Conservation (phyloP, 1,284 basidiomycete species). For the Chalciporus piperatoides region DNA sequence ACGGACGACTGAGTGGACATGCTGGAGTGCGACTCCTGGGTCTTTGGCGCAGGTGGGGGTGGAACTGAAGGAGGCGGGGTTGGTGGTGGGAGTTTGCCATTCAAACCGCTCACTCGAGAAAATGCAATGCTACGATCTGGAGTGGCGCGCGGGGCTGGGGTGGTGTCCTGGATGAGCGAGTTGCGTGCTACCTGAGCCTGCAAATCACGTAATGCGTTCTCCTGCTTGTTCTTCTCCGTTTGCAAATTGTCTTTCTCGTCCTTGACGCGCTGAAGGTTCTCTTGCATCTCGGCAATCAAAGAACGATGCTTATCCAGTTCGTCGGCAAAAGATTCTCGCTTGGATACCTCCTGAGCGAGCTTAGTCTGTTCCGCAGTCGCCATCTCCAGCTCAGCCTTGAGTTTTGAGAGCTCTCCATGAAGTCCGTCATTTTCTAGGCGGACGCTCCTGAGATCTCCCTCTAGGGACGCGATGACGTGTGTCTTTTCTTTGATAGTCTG, state of each 20-base stretch:
- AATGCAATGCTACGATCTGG: constrained; percentile 55
- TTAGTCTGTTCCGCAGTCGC: constrained; percentile 56
- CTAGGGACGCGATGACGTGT: constrained; percentile 42
- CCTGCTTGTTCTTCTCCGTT: constrained; percentile 67
- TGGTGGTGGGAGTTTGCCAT: constrained; percentile 80
- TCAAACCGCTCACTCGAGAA: constrained; percentile 54
- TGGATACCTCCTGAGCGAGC: constrained; percentile 68
- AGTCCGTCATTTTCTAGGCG: constrained; percentile 53
- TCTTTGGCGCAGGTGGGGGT: constrained; percentile 75
- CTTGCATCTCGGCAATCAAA: constrained; percentile 69
- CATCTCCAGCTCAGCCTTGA: constrained; percentile 58
- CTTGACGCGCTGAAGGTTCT: constrained; percentile 68
- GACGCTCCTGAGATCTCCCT: constrained; percentile 45
- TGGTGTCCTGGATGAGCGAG: constrained; percentile 40
- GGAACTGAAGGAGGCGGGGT: constrained; percentile 87
- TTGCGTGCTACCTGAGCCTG: constrained; percentile 69
- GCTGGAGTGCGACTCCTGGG: constrained; percentile 47
- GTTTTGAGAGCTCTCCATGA: constrained; percentile 48
- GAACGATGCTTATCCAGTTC: constrained; percentile 77
- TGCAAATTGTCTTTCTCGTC: constrained; percentile 78
- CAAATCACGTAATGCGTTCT: constrained; percentile 64
- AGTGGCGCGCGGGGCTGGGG: constrained; percentile 43
- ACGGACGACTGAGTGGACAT: constrained; percentile 55
- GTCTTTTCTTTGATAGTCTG: constrained; percentile 50
- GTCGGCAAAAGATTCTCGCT: constrained; percentile 64